These are phyloP conservation scores for Malus hybrid DNA, from an alignment of 331 rosid species.

Conservation along the genomic window DNA sequence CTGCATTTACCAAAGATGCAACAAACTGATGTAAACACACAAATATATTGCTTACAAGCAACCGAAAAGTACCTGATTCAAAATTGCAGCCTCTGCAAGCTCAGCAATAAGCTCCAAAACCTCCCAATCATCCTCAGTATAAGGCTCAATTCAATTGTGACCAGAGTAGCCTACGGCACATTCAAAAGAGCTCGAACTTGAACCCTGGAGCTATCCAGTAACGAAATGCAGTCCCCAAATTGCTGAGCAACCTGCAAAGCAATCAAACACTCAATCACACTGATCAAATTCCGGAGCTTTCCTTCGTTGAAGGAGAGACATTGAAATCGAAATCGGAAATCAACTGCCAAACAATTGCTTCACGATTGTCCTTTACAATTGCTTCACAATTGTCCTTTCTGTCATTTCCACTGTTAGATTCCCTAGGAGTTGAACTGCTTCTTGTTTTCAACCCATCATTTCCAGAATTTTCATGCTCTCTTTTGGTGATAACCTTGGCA, in stretches of 20 bases:
- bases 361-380: conserved; percentile 1
- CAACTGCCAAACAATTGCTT: conserved; percentile 55
- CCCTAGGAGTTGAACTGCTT: conserved; percentile 38
- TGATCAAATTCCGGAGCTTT: not conserved
- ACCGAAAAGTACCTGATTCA: conserved; percentile 56
- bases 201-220: conserved; percentile 49
- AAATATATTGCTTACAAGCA: not conserved
- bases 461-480: conserved; percentile 36
- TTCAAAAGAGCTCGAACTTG: conserved; percentile 53
- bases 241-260: conserved; percentile 54
- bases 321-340: conserved; percentile 14
- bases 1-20: conserved; percentile 27
- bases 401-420: conserved; percentile 37
- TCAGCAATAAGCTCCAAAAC: conserved; percentile 83
- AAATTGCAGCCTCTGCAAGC: conserved; percentile 65
- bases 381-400: conserved; percentile 17
- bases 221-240: conserved; percentile 69
- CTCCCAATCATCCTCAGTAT: conserved; percentile 92
- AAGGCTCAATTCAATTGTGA: conserved; percentile 52
- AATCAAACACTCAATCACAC: not conserved
- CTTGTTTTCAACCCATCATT: conserved; percentile 42
- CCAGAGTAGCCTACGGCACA: conserved; percentile 57
- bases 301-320: not conserved
- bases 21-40: not conserved
- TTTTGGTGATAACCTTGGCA: conserved; percentile 47